Evolutionary conservation across 1,284 basidiomycete species (phyloP), one percentile per base, ranked within the genome.

Genomic region (Moniliella sp.): DNA sequence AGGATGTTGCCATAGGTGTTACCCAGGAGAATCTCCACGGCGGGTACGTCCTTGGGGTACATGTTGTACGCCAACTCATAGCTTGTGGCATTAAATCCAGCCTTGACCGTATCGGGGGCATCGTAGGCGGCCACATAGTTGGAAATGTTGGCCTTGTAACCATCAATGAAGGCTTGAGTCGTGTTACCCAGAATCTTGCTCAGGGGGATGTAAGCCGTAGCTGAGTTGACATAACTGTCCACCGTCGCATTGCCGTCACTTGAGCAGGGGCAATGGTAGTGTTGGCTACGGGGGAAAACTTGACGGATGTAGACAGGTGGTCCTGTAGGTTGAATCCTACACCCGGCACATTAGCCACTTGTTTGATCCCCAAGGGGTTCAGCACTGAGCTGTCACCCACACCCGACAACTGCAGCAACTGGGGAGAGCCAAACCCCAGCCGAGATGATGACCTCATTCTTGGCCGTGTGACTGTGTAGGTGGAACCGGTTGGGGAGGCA

Each of bases 61-160:
- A 48, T 41, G 3, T 35, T 30, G 23, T 47, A 27, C 15, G 67
- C 61, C 12, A 66, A 68, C 0, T 66, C 56, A 18, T 65, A 60
- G 50, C 74, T 73, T 28, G 75, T 71, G 2, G 69, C 65, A 43
- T 72, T 66, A 64, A 74, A 77, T 0, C 75, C 75, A 12, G 62
- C 66, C 15, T 68, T 56, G 27, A 76, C 73, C 12, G n/a, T 66
- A 64, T 10, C 56, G 56, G 39, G 67, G 1, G 70, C 69, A 1
- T 70, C 65, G 25, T 70, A 63, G 7, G 61, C 60, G n/a, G n/a
- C 45, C 1, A 65, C 59, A 15, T 60, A 58, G 11, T 53, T 42
- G 15, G 53, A 49, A 18, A 67, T 44, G 29, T 60, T 57, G n/a
- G n/a, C 18, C 18, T 21, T 21, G 13, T n/a, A 21, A 31, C 18